These are phyloP conservation scores for Lipomyces kockii DNA, from an alignment of 805 yeast species.

Conservation along the genomic window DNA sequence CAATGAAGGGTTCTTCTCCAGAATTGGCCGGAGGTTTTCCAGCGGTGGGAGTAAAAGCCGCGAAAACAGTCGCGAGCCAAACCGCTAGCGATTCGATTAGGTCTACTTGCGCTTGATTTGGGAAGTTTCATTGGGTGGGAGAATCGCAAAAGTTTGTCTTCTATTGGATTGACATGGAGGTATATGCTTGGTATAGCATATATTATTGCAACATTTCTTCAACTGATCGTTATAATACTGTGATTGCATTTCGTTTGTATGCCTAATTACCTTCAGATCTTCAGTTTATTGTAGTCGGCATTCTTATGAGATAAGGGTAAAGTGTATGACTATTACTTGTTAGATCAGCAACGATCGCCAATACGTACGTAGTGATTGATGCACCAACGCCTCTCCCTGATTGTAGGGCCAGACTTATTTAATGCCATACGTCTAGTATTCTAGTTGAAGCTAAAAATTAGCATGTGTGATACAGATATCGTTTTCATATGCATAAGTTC, in stretches of 20 bases:
- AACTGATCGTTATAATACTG: neutral
- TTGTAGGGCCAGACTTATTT: no score
- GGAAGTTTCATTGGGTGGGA: neutral
- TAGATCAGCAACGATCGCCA: no score
- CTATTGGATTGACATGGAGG: neutral
- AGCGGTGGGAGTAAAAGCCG: conserved; percentile 12
- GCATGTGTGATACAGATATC: no score
- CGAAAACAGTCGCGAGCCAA: conserved; percentile 9
- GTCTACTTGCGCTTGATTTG: neutral
- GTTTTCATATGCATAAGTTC: no score
- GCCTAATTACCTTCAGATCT: no score
- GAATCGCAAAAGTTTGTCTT: neutral
- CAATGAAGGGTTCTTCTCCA: conserved; percentile 17
- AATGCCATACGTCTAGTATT: no score
- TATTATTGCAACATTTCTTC: neutral
- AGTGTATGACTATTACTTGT: no score
- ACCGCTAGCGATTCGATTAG: neutral
- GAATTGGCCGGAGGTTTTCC: conserved; percentile 21
- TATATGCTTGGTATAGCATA: neutral
- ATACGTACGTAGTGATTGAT: no score
- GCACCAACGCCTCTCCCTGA: no score
- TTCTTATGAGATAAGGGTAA: no score
- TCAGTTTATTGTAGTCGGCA: no score
- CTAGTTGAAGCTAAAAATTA: no score
- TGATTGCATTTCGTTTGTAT: neutral